Evolutionary conservation across 345 rosid genomes (phyloP).

Genomic region (Salix arbutifolia): DNA sequence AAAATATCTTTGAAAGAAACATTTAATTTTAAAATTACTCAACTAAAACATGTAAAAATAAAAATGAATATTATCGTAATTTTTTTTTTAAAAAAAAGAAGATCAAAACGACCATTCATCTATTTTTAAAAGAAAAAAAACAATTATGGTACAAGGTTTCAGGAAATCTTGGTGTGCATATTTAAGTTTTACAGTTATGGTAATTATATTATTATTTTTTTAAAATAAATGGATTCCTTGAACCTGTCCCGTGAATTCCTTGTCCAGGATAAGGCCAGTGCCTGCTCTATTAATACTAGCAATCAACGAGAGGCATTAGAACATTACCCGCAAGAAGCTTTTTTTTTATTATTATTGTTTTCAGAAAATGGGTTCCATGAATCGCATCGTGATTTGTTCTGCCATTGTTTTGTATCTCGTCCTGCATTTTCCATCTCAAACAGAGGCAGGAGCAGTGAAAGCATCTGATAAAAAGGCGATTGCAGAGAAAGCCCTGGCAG

Average conservation of each 20-base stretch:
- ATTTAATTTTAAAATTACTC: too few species aligned
- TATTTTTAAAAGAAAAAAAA: too few species aligned
- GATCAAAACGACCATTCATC: too few species aligned
- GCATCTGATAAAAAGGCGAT: not conserved
- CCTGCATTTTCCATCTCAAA: not conserved
- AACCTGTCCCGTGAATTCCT: not conserved
- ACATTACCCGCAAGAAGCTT: not conserved
- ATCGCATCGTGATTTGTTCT: not conserved
- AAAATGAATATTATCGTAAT: too few species aligned
- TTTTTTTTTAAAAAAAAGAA: too few species aligned
- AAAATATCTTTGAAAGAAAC: too few species aligned
- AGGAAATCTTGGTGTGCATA: too few species aligned
- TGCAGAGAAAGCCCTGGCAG: not conserved
- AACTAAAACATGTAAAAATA: too few species aligned
- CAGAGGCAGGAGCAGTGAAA: not conserved
- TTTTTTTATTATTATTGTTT: not conserved
- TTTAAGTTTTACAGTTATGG: too few species aligned
- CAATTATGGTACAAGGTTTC: too few species aligned
- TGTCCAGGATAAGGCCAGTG: not conserved
- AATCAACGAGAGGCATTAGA: not conserved
- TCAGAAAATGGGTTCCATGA: slow-evolving; percentile 5
- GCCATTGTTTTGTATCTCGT: not conserved
- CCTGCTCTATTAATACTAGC: not conserved
- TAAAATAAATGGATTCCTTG: not conserved
- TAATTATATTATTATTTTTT: too few species aligned